Base-by-base conservation (phyloP, 129 eudicot species). In the Saposhnikovia divaricata region DNA sequence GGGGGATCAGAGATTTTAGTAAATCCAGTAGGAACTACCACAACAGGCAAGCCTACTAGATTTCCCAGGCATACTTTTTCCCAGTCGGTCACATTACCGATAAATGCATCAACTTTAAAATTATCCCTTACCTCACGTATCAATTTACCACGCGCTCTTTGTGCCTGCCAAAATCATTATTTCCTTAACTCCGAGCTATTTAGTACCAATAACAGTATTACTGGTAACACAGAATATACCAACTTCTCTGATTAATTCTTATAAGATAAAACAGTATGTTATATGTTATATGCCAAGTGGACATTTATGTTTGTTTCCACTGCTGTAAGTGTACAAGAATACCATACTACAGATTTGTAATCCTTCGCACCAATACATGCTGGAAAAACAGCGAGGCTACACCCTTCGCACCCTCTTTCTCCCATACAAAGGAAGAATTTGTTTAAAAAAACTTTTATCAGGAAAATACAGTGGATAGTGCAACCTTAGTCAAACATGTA, bases 71-170 rank as follows among this genome's bases (percentile, higher is more conserved):
- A 91, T 65, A 93, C 92, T 73, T 82, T 86, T 82, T 93, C 98
- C 97, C 98, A 93, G 38, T 93, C 97, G 0, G 97, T 91, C 11
- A 82, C 96, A 79, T 91, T 91, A 46, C 98, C 97, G 53, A 93
- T 83, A 55, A 93, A 93, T 6, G 98, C 97, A 80, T 93, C 91
- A 2, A 93, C 98, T 9, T 80, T 88, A 81, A 91, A 91, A 77
- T 88, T 83, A 66, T 90, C 86, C 79, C 74, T 85, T 38, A 91
- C 92, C 83, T 93, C 96, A 18, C 77, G 86, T 15, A 93, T 88
- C 23, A 91, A 77, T 83, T 90, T 88, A 31, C 97, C 97, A 11
- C 98, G 86, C 42, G 96, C 97, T 85, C 98, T 83, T 80, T 93
- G 97, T 25, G 97, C 90, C 98, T 91, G 83, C 8, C n/a, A n/a